Evolutionary conservation across 495 filamentous ascomycete genomes (phyloP), one percentile per base, ranked within the genome.

Genomic region (Aspergillus panamensis): DNA sequence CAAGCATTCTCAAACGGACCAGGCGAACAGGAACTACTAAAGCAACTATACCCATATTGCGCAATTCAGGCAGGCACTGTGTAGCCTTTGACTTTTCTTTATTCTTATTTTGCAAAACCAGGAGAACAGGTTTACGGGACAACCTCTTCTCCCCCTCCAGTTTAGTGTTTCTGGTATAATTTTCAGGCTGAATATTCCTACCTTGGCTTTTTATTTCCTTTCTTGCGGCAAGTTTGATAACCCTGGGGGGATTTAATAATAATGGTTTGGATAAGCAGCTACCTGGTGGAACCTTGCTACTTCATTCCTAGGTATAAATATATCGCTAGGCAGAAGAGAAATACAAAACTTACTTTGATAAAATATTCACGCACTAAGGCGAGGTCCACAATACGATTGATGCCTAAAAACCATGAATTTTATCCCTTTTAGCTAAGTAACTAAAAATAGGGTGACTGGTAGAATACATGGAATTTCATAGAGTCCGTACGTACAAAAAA

Each of bases 21-120:
- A 33, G 51, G 57, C 44, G 37, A 32, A 42, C 39, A 53, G 30
- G 42, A 19, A 33, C 31, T 12, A 37, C 20, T 20, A 48, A 20
- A 30, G 19, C 50, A 48, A 47, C 20, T 59, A 59, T 59, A 53
- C 50, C 57, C 50, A 53, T n/a, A n/a, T 53, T 43, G 16, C 33
- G 50, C 50, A 52, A 33, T 7, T 40, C 33, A 39, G 19, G 50
- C 31, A 30, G 47, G 20, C 32, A 52, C 25, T 31, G 13, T 49
- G 7, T 31, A 13, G 13, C 29, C 47, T 49, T 49, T 47, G 8
- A 17, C 6, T 40, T 40, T 12, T 40, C 12, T 40, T 40, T 40
- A n/a, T 40, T 40, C 16, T 40, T 40, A 5, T 40, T 40, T 40
- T 45, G 5, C 8, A 35, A 35, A 35, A 13, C 13, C 33, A 39